Evolutionary conservation across 305 asterid species (phyloP).

Genomic region (Lippia alba): DNA sequence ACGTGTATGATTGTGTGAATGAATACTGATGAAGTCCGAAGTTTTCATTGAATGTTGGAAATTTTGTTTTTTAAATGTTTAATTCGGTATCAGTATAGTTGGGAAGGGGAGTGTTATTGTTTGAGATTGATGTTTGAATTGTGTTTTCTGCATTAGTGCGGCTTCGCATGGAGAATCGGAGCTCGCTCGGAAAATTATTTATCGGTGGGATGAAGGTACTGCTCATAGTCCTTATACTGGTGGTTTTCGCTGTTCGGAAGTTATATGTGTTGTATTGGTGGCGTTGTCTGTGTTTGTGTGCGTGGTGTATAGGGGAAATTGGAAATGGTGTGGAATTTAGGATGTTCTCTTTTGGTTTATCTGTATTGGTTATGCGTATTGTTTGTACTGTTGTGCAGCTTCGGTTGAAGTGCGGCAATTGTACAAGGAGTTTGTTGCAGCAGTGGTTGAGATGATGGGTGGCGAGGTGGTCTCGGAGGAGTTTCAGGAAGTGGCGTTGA

Average conservation of each 20-base stretch:
- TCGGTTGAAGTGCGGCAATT: conserved; percentile 70
- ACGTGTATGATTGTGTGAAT: not conserved
- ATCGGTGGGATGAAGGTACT: conserved; percentile 87
- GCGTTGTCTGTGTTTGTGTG: not conserved
- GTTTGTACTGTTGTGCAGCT: conserved; percentile 50
- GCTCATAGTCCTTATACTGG: conserved; percentile 10
- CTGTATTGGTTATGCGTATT: conserved; percentile 28
- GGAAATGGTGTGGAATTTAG: conserved; percentile 12
- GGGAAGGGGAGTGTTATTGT: conserved; percentile 3
- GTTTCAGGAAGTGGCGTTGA: conserved; percentile 84
- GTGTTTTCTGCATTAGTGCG: conserved; percentile 43
- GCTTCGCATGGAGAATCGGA: conserved; percentile 65
- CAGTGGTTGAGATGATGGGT: conserved; percentile 83
- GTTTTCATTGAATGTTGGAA: conserved; percentile 4
- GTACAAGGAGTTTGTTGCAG: conserved; percentile 74
- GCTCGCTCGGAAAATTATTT: conserved; percentile 74
- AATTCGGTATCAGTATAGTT: not conserved
- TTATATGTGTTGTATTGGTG: not conserved
- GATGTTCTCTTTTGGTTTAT: conserved; percentile 1
- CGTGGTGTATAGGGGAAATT: conserved; percentile 12
- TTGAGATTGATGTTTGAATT: conserved; percentile 25
- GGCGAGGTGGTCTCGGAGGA: conserved; percentile 87
- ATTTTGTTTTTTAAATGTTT: not conserved
- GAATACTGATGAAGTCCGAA: not conserved
- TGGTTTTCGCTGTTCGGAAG: conserved; percentile 7